Conservation (phyloP, 331 rosid species). For the Cydonia oblonga region DNA sequence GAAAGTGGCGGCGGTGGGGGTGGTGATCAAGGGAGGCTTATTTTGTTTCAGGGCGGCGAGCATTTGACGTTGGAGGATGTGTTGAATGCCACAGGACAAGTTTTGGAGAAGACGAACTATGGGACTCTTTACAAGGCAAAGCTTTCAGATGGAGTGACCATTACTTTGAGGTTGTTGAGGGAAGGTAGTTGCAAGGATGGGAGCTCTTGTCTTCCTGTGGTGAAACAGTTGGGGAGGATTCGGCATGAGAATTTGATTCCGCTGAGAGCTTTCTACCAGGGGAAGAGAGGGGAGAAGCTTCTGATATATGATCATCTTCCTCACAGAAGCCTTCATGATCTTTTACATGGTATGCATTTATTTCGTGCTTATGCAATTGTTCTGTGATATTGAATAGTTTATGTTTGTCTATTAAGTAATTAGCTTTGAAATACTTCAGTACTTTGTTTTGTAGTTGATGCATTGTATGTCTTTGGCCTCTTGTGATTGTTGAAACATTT, state of each 20-base stretch:
- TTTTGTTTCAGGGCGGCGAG: conserved; percentile 83
- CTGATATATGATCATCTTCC: conserved; percentile 79
- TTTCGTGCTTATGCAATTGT: neutral
- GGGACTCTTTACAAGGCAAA: conserved; percentile 96
- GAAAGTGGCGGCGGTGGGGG: conserved; percentile 20
- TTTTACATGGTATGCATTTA: conserved; percentile 61
- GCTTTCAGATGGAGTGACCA: conserved; percentile 84
- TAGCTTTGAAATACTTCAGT: neutral
- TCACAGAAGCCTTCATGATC: conserved; percentile 67
- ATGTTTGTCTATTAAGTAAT: neutral
- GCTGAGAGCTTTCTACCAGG: conserved; percentile 90
- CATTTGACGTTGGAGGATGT: conserved; percentile 90
- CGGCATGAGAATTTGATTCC: conserved; percentile 95
- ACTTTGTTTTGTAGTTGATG: neutral
- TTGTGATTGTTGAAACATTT: neutral
- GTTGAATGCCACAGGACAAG: conserved; percentile 93
- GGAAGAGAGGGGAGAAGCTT: conserved; percentile 95
- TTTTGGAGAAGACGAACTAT: conserved; percentile 90
- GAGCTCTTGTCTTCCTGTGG: conserved; percentile 55
- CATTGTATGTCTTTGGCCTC: neutral
- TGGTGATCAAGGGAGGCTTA: conserved; percentile 78
- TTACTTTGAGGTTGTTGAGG: conserved; percentile 75
- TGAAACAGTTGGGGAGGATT: conserved; percentile 76
- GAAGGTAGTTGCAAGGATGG: conserved; percentile 93
- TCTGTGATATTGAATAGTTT: neutral